Evolutionary conservation across 352 stramenopile genomes (phyloP), one percentile per base, ranked within the genome.

Genomic region (Phytophthora megakarya): DNA sequence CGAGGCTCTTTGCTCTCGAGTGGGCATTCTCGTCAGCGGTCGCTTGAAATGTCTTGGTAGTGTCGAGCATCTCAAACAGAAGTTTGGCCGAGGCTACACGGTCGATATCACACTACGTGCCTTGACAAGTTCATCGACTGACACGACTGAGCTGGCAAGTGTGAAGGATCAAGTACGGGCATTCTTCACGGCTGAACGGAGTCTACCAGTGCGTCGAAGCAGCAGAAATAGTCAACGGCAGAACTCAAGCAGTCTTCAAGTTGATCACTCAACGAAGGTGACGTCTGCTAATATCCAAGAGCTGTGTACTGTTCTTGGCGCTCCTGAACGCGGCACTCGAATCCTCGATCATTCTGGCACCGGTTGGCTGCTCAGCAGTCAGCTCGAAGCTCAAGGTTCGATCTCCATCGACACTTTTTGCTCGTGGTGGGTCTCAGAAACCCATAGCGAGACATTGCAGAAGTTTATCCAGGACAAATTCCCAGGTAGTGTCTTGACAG

Each of bases 11-110:
- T 88, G 81, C 23, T 85, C 77, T 28, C 81, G 84, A 23, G 81
- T 92, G 16, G 84, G 81, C 21, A 89, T 92, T 28, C 56, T 90
- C n/a, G 81, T 90, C 4, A 80, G 70, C 44, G 84, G 84, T 3
- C 60, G 73, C 48, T 62, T 91, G 19, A 78, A 84, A 55, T 94
- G 86, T 45, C 65, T 98, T 3, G 92, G 92, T n/a, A 96, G 70
- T 13, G 75, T 90, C 3, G 77, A 98, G 72, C 93, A 98, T 64
- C 70, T 99, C 43, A 99, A 99, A 76, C 89, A 86, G 58, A 97
- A 97, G 60, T 99, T 98, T 70, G 97, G 96, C n/a, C 76, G 89
- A 39, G 97, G 96, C 1, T 99, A 93, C 73, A 93, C 96, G 16
- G 75, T 99, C 16, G 89, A 98, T 19, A 75, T 89, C 18, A 88